Conservation (phyloP, 169 alveolate species). For the Plasmodium reichenowi region DNA sequence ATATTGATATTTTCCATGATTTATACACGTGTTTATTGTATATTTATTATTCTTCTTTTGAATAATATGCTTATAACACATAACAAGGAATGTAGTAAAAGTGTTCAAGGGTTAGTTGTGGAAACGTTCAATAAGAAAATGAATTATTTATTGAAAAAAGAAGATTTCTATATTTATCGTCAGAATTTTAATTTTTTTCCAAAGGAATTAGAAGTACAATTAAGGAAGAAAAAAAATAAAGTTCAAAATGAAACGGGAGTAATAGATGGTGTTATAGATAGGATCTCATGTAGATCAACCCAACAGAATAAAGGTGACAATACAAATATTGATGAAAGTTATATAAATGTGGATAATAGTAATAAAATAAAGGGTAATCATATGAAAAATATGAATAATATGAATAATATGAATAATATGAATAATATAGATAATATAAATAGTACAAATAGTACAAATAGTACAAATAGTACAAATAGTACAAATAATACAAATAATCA, state of each 20-base stretch:
- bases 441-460: no score
- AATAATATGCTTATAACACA: slow-evolving; percentile 15
- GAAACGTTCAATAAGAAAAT: slow-evolving; percentile 22
- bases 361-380: neutral
- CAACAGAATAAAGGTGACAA: slow-evolving; percentile 4
- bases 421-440: neutral
- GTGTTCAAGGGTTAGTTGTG: neutral
- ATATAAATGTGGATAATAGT: neutral
- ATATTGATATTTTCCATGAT: no score
- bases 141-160: slow-evolving; percentile 37
- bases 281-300: neutral
- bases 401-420: neutral
- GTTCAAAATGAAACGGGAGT: slow-evolving; percentile 6
- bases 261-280: slow-evolving; percentile 15
- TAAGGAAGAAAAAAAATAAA: slow-evolving; percentile 26
- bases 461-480: no score
- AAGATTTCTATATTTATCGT: slow-evolving; percentile 49
- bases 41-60: slow-evolving; percentile 11
- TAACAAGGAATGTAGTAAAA: neutral
- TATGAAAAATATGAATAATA: neutral
- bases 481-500: neutral
- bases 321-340: neutral
- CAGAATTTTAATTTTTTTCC: slow-evolving; percentile 32
- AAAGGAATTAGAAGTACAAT: slow-evolving; percentile 26
- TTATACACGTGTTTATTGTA: no score